Evolutionary conservation across 768 basidiomycete genomes (phyloP).

Genomic region (Lyophyllum atratum): DNA sequence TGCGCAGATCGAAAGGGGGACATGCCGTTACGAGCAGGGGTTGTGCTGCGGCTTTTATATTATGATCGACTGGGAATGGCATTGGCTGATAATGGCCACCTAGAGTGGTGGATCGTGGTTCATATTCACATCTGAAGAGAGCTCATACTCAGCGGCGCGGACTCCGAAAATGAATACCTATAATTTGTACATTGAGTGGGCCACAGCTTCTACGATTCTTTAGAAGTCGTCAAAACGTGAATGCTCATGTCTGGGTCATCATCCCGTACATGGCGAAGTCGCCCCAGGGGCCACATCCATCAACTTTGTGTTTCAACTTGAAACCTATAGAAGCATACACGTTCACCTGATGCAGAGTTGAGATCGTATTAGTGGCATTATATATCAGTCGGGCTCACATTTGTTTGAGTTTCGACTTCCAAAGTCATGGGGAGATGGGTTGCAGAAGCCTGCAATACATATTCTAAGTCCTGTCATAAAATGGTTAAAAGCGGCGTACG

Average conservation of each 20-base stretch:
- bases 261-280: conserved; percentile 14
- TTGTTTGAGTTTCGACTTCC: conserved; percentile 10
- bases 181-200: too few relatives aligned
- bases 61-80: too few relatives aligned
- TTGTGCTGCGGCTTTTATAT: too few relatives aligned
- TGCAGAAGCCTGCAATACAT: conserved; percentile 1
- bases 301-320: conserved; percentile 11
- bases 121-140: too few relatives aligned
- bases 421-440: conserved; percentile 14
- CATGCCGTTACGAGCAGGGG: too few relatives aligned
- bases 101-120: too few relatives aligned
- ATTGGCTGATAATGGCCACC: too few relatives aligned
- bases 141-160: too few relatives aligned
- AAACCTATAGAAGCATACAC: conserved; percentile 13
- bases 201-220: neutral
- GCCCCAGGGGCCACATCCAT: conserved; percentile 10
- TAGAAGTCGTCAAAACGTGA: too few relatives aligned
- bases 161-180: too few relatives aligned
- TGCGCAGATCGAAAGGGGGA: too few relatives aligned
- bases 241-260: conserved; percentile 2
- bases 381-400: neutral
- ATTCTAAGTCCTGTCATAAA: neutral
- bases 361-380: neutral
- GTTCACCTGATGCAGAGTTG: conserved; percentile 2
- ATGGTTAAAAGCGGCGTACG: neutral